Evolutionary conservation across 2,329 filamentous ascomycete species (phyloP), one percentile per base, ranked within the genome.

Genomic region (Purpureocillium lavendulum): DNA sequence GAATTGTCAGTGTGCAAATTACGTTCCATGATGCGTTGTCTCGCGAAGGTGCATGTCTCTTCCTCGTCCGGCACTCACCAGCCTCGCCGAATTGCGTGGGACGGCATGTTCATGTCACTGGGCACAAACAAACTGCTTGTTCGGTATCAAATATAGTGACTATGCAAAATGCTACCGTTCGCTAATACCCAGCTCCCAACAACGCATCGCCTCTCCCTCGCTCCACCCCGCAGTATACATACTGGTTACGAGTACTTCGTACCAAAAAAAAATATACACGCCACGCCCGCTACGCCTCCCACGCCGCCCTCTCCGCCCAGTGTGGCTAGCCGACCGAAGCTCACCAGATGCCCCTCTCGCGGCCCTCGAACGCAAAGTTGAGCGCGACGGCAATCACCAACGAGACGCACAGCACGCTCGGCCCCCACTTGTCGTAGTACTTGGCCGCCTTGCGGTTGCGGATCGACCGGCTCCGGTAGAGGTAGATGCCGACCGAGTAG

Each of bases 391-490:
- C 86, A 1, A 73, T 64, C 32, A 96, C 75, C 39, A 97, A 61
- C 3, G 84, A 75, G 8, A 72, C 53, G 51, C 88, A 94, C 26
- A 98, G 71, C 16, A 80, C 65, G 4, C 74, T 88, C 0, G 92
- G 90, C 0, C 92, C 92, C 72, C 81, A 84, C 50, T 79, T 82
- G 60, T 98, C 92, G 59, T 97, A 92, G 62, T 92, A 98, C 51
- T 80, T 83, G 31, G 90, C 87, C n/a, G 84, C 87, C 46, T 81
- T 80, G 38, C 90, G 74, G 50, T 82, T 81, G 48, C 87, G 77
- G 56, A 97, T 97, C 45, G 87, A 87, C 46, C 77, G 71, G 49
- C 92, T 89, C 40, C 92, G 78, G 77, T 92, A 94, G 16, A 95
- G 67, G 58, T 96, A 98, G 39, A 94, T 77, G 35, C 72, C 75